Evolutionary conservation across 108 stramenopile species (phyloP), one percentile per base, ranked within the genome.

Genomic region (Heterococcus sp.): DNA sequence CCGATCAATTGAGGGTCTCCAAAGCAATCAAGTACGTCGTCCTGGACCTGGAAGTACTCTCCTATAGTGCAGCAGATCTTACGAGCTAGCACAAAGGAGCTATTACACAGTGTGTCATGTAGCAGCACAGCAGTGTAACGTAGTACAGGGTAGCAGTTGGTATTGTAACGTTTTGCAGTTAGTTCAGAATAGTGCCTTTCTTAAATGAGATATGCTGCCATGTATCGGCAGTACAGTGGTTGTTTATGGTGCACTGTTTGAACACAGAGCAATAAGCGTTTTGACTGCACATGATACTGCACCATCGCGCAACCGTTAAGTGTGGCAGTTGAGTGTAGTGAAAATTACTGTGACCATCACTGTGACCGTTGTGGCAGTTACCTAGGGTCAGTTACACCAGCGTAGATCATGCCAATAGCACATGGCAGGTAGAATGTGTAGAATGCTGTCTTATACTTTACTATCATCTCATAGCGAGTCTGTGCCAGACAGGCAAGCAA

Each of bases 371-470:
- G 14, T 26, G 58, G 14, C 14, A 14, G 14, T 58, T 8, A 58
- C 46, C 46, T 31, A n/a, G 39, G 73, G 34, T 87, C 65, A 26
- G 68, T 39, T 2, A 88, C 86, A 30, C 90, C 90, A 8, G 85
- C 70, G 68, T 87, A 58, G 68, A 86, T 87, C 86, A 94, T 73
- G 87, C 91, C 94, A 87, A 91, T 75, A 81, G 96, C 96, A 78
- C 91, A 77, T 73, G 94, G 89, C 31, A 94, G 90, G 86, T 98
- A 99, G 86, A 99, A 99, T 70, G 93, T 92, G 89, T 99, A 99
- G 81, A 94, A 99, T 58, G 94, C 93, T 21, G 99, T 99, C 90
- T 99, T 99, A 92, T 99, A 99, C 37, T 92, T 89, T 76, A 99
- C 99, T 83, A 96, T 97, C 71, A 89, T 76, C 66, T 36, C 38